phyloP scores from a whole-genome alignment of 768 basidiomycete species.

The Ramaria sp. region DNA sequence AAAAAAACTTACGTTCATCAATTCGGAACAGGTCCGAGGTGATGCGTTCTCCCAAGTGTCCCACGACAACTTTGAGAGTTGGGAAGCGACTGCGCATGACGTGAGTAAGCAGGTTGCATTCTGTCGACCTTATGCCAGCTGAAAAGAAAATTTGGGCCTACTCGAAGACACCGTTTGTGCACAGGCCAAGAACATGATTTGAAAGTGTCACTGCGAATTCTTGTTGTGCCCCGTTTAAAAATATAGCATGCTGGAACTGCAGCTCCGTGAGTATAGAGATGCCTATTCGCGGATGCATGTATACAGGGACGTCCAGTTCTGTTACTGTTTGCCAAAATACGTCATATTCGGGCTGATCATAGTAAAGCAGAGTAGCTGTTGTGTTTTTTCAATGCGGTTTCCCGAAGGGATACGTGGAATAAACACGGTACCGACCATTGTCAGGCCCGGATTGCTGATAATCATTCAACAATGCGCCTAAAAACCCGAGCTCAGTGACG shows the following conservation, averaged over 20 bases:
- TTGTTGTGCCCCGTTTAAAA: constrained; percentile 1
- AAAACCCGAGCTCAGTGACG: constrained; percentile 7
- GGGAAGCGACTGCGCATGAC: constrained; percentile 3
- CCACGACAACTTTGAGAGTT: constrained; percentile 3
- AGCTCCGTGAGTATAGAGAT: constrained; percentile 2
- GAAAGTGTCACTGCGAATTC: constrained; percentile 8
- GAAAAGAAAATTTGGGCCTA: neutral
- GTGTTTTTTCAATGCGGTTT: neutral
- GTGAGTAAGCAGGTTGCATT: too few relatives aligned
- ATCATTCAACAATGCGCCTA: constrained; percentile 11
- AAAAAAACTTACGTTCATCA: constrained; percentile 6
- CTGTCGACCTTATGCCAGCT: too few relatives aligned
- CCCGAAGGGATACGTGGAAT: neutral
- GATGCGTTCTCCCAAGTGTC: constrained; percentile 8
- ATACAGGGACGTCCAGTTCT: constrained; percentile 10
- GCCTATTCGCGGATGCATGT: constrained; percentile 9
- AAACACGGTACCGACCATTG: constrained; percentile 1
- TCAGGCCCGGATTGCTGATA: constrained; percentile 12
- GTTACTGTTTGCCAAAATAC: constrained; percentile 10
- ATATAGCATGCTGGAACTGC: constrained; percentile 7
- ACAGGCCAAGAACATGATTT: constrained; percentile 8
- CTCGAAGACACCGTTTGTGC: constrained; percentile 9
- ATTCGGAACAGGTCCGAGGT: constrained; percentile 9
- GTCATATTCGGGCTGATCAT: constrained; percentile 11
- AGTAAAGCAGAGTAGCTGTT: constrained; percentile 10